Evolutionary conservation across 495 filamentous ascomycete species (phyloP), one percentile per base, ranked within the genome.

Genomic region (Evansstolkia leycettana): DNA sequence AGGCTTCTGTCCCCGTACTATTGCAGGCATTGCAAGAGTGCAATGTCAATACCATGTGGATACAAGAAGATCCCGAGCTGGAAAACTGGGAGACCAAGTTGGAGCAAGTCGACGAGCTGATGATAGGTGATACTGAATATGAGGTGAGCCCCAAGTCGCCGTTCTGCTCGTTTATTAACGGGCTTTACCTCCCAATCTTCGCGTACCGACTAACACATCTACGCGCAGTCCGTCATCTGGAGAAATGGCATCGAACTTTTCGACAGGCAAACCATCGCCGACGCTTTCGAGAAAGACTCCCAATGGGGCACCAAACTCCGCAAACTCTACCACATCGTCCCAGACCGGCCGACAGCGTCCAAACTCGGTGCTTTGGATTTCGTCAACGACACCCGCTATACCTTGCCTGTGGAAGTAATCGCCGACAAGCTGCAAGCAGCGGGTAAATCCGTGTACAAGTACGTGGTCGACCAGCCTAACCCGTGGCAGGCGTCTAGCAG

Each of bases 211-310:
- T n/a, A n/a, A n/a, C n/a, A n/a, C n/a, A n/a, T n/a, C n/a, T n/a
- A n/a, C n/a, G n/a, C n/a, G n/a, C n/a, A n/a, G 57, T 61, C 59
- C 2, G 49, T 60, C 17, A 61, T 64, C 10, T 64, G 59, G 59
- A 48, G 59, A n/a, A 56, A 60, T 20, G 59, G 59, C 1, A 44
- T 61, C 34, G 59, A 64, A 14, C 39, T 45, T 2, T 35, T 54
- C 5, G 46, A 56, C 12, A 50, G 51, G 13, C 18, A 46, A 28
- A 47, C 49, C 0, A 59, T 61, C 10, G 41, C 49, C 17, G 44
- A 48, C 6, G 57, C 55, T 10, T 61, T 60, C 28, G 49, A 56
- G 7, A 41, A 42, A 18, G 41, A 57, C 18, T 25, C 39, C 14
- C 13, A 45, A 37, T 55, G 50, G 52, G 55, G 53, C 4, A 35